These are phyloP conservation scores for Nemania abortiva DNA, from an alignment of 2,329 filamentous ascomycete genomes.

Conservation along the genomic window DNA sequence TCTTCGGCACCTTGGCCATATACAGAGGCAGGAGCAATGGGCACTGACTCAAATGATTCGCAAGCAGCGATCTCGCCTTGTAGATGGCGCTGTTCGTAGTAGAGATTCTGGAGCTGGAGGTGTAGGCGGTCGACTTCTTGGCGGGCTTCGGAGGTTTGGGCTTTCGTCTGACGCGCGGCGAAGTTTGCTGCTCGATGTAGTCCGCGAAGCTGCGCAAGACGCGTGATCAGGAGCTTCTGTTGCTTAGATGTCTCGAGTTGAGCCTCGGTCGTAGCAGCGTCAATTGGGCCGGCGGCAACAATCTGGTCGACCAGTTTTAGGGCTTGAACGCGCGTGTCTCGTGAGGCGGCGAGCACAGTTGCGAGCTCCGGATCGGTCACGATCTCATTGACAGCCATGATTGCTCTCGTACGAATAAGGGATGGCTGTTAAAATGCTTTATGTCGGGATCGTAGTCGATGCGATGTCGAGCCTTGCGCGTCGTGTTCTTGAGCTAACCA, in stretches of 20 bases:
- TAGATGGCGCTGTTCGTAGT: conserved; percentile 94
- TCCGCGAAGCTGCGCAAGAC: conserved; percentile 82
- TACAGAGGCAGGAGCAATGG: conserved; percentile 5
- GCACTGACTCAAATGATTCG: conserved; percentile 86
- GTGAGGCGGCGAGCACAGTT: conserved; percentile 78
- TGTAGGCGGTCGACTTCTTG: conserved; percentile 93
- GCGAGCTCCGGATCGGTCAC: conserved; percentile 75
- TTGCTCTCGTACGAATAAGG: neutral
- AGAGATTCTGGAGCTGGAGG: conserved; percentile 92
- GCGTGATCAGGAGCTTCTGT: conserved; percentile 83
- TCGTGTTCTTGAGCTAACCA: conserved; percentile 2
- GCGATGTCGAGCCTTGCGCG: conserved; percentile 3
- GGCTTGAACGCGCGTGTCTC: conserved; percentile 78
- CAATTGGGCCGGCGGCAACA: conserved; percentile 58
- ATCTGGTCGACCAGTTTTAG: conserved; percentile 71
- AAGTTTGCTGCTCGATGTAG: conserved; percentile 86
- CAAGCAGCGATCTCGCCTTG: conserved; percentile 91
- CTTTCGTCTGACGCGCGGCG: conserved; percentile 85
- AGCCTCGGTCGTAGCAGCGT: conserved; percentile 60
- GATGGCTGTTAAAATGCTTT: neutral
- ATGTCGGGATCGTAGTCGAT: conserved; percentile 2
- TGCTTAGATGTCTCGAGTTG: conserved; percentile 75
- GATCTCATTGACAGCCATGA: conserved; percentile 68
- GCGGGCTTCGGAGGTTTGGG: conserved; percentile 84
- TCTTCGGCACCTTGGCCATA: conserved; percentile 17